Conservation (phyloP, 768 basidiomycete species). For the Lactarius sanguifluus region DNA sequence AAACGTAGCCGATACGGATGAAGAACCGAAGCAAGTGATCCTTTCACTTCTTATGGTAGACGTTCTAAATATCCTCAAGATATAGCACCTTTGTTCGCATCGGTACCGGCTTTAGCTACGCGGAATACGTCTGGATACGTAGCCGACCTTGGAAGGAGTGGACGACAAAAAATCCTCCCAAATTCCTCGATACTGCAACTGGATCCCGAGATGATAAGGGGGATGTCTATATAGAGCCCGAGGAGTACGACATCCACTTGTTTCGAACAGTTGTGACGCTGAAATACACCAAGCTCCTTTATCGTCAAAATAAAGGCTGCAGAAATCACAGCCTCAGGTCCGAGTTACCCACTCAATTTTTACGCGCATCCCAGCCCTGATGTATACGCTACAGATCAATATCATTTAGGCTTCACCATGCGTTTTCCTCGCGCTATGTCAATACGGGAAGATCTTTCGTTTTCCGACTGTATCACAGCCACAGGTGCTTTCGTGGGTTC, state of each 20-base stretch:
- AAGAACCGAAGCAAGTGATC: conserved; percentile 57
- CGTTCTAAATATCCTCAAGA: conserved; percentile 41
- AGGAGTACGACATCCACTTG: conserved; percentile 56
- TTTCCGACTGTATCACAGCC: conserved; percentile 72
- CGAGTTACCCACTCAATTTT: conserved; percentile 14
- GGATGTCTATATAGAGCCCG: conserved; percentile 87
- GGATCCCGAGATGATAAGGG: conserved; percentile 76
- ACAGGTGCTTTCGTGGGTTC: conserved; percentile 46
- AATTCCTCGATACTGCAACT: conserved; percentile 62
- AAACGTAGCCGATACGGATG: conserved; percentile 51
- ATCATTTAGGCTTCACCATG: conserved; percentile 85
- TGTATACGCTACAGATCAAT: conserved; percentile 56
- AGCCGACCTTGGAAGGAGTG: conserved; percentile 80
- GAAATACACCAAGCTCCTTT: conserved; percentile 67
- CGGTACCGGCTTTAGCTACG: conserved; percentile 83
- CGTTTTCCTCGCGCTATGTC: conserved; percentile 85
- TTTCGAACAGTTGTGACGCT: conserved; percentile 7
- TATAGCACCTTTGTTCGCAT: conserved; percentile 88
- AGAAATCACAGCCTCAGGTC: conserved; percentile 79
- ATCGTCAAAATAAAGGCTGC: conserved; percentile 92
- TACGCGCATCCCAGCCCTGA: neutral
- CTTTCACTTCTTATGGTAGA: conserved; percentile 3
- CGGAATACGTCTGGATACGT: conserved; percentile 84
- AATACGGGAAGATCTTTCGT: conserved; percentile 75
- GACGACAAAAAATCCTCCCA: conserved; percentile 71